A percentile compares a stretch with the other conserved stretches of the same genome.
Conservation (phyloP, 768 basidiomycete species). For the Filobasidium wieringae region DNA sequence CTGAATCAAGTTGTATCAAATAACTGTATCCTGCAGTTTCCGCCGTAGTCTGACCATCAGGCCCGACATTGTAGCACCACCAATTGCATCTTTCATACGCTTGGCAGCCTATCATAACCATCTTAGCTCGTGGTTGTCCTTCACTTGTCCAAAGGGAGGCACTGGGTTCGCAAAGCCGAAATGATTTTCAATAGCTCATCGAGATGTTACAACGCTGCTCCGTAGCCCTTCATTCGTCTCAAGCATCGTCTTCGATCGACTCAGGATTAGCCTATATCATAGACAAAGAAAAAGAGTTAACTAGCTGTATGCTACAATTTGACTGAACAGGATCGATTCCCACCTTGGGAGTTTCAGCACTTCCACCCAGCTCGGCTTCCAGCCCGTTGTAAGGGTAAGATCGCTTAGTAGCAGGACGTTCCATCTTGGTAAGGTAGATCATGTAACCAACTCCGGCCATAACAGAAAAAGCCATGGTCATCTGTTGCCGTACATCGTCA, state of each 20-base stretch:
- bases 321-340: not conserved
- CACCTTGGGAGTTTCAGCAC: constrained; percentile 11
- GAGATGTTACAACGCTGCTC: not conserved
- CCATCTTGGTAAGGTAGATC: constrained; percentile 22
- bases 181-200: not conserved
- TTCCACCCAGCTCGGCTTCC: constrained; percentile 34
- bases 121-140: not conserved
- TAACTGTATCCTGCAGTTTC: not conserved
- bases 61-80: no score
- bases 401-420: constrained; percentile 27
- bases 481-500: constrained; percentile 8
- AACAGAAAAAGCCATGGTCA: constrained; percentile 31
- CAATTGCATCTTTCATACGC: not conserved
- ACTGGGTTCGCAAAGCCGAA: not conserved
- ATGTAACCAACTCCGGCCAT: constrained; percentile 32
- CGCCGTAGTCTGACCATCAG: not conserved
- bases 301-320: not conserved
- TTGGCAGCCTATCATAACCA: no score
- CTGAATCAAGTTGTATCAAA: not conserved
- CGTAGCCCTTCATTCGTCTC: not conserved
- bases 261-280: constrained; percentile 8
- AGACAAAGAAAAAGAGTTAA: not conserved
- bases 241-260: constrained; percentile 10
- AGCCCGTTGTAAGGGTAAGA: constrained; percentile 38
- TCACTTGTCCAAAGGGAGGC: not conserved